Conservation (phyloP, 352 stramenopile genomes). For the Phytophthora cajani region DNA sequence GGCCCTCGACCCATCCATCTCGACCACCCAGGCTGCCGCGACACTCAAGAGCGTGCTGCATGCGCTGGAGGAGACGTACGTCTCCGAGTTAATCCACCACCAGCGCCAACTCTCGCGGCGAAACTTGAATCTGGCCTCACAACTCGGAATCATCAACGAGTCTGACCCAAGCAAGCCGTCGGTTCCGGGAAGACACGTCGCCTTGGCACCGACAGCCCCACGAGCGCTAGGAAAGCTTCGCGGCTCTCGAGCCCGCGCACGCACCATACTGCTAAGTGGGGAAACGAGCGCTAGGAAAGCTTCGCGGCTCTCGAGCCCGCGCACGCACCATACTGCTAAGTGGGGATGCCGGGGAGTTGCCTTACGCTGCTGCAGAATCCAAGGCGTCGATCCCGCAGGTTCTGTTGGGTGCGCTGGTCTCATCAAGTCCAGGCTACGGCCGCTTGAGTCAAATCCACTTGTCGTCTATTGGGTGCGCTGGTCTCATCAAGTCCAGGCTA, state of each 20-base stretch:
- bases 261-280: constrained; percentile 24
- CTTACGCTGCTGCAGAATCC: neutral
- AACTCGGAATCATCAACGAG: constrained; percentile 26
- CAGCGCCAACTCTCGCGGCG: constrained; percentile 40
- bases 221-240: constrained; percentile 28
- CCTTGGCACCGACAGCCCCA: constrained; percentile 21
- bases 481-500: constrained; percentile 25
- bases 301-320: constrained; percentile 12
- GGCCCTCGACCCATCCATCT: constrained; percentile 31
- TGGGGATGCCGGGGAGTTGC: constrained; percentile 13
- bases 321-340: constrained; percentile 25
- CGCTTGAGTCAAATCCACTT: constrained; percentile 29
- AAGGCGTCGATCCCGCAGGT: constrained; percentile 58
- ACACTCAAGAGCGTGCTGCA: constrained; percentile 53
- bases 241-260: constrained; percentile 12
- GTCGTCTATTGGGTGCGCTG: constrained; percentile 38
- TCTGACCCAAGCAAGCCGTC: constrained; percentile 7
- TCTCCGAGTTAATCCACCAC: constrained; percentile 64
- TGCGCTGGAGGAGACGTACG: constrained; percentile 67
- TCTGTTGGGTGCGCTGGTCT: constrained; percentile 44
- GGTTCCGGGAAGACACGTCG: neutral
- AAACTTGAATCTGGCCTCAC: constrained; percentile 31
- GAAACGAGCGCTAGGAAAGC: constrained; percentile 28
- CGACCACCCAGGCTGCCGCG: constrained; percentile 16
- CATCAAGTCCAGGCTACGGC: constrained; percentile 25